Evolutionary conservation across 2,329 filamentous ascomycete genomes (phyloP).

Genomic region (Domatiomyces globalis): DNA sequence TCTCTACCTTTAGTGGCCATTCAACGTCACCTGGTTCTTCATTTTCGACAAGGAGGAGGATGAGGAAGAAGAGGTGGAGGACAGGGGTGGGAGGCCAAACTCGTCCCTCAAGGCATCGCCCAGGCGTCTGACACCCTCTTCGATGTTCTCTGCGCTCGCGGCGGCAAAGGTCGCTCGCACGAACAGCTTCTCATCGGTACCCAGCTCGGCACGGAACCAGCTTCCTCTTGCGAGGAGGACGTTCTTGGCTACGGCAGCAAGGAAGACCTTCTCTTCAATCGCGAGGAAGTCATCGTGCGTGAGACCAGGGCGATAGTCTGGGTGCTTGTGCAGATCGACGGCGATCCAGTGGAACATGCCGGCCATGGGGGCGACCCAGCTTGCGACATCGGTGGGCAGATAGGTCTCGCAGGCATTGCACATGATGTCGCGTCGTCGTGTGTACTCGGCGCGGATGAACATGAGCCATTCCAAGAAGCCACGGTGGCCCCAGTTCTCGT

Average conservation of each 20-base stretch:
- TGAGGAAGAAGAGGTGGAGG: too few species aligned
- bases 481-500: slow-evolving; percentile 85
- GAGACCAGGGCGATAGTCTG: slow-evolving; percentile 18
- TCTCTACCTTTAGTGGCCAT: too few species aligned
- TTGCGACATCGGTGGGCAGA: slow-evolving; percentile 58
- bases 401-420: slow-evolving; percentile 66
- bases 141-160: slow-evolving; percentile 56
- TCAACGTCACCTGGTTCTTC: too few species aligned
- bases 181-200: slow-evolving; percentile 50
- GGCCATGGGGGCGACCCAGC: slow-evolving; percentile 65
- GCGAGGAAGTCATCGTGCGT: slow-evolving; percentile 26
- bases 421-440: slow-evolving; percentile 60
- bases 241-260: slow-evolving; percentile 57
- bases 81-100: slow-evolving; percentile 13
- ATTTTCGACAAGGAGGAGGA: too few species aligned
- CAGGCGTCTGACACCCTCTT: slow-evolving; percentile 58
- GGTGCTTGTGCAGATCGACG: slow-evolving; percentile 34
- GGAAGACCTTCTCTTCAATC: slow-evolving; percentile 79
- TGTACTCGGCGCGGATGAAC: slow-evolving; percentile 66
- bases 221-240: slow-evolving; percentile 72
- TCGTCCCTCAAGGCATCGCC: slow-evolving; percentile 52
- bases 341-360: slow-evolving; percentile 70
- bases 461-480: slow-evolving; percentile 86
- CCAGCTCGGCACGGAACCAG: slow-evolving; percentile 74
- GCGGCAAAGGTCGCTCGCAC: slow-evolving; percentile 85